phyloP scores from a whole-genome alignment of 257 asterid genomes.

The Ilex aquifolium region DNA sequence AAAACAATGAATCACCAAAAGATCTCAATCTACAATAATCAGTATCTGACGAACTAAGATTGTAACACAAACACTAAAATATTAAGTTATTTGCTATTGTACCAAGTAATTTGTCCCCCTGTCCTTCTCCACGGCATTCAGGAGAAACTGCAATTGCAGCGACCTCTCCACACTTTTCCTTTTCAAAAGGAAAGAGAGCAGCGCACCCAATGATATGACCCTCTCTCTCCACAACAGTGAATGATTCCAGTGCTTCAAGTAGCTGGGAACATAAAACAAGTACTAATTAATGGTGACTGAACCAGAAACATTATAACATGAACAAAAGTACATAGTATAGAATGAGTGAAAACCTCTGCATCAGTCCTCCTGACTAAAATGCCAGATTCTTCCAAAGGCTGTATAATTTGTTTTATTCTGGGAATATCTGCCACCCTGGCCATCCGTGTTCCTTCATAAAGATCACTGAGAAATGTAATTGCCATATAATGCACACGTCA shows the following conservation, averaged over 20 bases:
- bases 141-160: conserved; percentile 99
- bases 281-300: background rate
- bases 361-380: conserved; percentile 74
- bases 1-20: no score
- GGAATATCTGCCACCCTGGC: conserved; percentile 65
- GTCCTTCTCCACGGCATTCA: conserved; percentile 98
- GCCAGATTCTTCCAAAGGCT: conserved; percentile 86
- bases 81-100: conserved; percentile 16
- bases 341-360: conserved; percentile 54
- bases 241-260: conserved; percentile 51
- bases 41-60: background rate
- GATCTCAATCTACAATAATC: no score
- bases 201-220: conserved; percentile 92
- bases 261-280: conserved; percentile 33
- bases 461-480: conserved; percentile 55
- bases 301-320: background rate
- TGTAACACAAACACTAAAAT: background rate
- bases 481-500: background rate
- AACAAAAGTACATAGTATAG: background rate
- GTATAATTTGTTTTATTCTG: conserved; percentile 68
- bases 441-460: conserved; percentile 91
- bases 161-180: conserved; percentile 89
- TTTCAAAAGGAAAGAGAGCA: conserved; percentile 72
- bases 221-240: conserved; percentile 86
- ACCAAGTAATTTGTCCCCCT: conserved; percentile 97